Conservation (phyloP, 2,329 filamentous ascomycete genomes). For the Pseudopyrenochaeta lycopersici region DNA sequence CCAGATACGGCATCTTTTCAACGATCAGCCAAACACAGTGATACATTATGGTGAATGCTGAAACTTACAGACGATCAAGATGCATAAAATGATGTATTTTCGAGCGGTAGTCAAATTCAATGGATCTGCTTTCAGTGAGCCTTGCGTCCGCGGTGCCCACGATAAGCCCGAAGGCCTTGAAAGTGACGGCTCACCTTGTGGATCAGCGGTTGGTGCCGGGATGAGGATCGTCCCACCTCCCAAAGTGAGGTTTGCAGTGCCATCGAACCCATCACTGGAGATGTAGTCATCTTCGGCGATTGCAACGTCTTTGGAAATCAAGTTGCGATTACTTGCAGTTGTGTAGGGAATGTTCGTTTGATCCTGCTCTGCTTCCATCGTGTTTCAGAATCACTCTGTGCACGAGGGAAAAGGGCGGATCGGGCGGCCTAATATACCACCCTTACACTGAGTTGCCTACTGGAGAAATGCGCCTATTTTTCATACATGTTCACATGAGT, state of each 20-base stretch:
- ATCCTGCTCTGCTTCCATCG: too few relatives aligned
- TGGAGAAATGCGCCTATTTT: too few relatives aligned
- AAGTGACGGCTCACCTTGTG: background rate
- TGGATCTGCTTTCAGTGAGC: slow-evolving; percentile 5
- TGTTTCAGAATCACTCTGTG: too few relatives aligned
- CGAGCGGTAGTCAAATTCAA: slow-evolving; percentile 7
- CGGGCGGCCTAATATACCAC: too few relatives aligned
- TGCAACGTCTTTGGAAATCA: too few relatives aligned
- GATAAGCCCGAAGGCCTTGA: background rate
- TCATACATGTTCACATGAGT: too few relatives aligned
- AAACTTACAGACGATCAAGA: slow-evolving; percentile 11
- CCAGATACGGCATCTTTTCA: too few relatives aligned
- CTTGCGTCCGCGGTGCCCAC: too few relatives aligned
- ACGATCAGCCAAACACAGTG: background rate
- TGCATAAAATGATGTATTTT: slow-evolving; percentile 10
- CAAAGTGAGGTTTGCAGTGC: slow-evolving; percentile 6
- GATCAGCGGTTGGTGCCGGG: slow-evolving; percentile 8
- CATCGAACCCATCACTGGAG: slow-evolving; percentile 3
- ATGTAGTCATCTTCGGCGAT: background rate
- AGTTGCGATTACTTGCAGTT: too few relatives aligned
- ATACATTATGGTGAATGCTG: background rate
- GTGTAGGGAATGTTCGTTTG: too few relatives aligned
- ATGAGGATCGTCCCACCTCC: slow-evolving; percentile 4
- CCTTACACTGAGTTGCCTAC: too few relatives aligned
- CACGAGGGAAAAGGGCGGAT: too few relatives aligned